Conservation (phyloP, 495 filamentous ascomycete genomes). For the Neurospora cerealis region DNA sequence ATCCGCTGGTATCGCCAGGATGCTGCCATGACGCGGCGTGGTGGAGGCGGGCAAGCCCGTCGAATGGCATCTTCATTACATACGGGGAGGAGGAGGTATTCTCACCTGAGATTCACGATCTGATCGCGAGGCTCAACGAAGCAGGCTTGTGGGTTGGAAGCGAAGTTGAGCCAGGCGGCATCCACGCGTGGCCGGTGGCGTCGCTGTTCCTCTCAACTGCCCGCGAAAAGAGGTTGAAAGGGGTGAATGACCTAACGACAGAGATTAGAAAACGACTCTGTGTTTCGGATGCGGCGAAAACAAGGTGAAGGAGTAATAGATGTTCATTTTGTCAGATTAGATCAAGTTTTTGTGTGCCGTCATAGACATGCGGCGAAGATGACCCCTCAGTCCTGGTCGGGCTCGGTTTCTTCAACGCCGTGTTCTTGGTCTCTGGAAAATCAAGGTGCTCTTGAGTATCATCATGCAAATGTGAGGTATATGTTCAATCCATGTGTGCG, state of each 20-base stretch:
- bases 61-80: constrained; percentile 48
- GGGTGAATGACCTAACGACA: constrained; percentile 44
- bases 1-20: constrained; percentile 57
- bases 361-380: constrained; percentile 38
- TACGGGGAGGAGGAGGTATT: constrained; percentile 67
- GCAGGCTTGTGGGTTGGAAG: constrained; percentile 37
- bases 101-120: constrained; percentile 46
- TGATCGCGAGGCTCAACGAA: constrained; percentile 38
- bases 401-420: constrained; percentile 34
- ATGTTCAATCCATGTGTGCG: neutral
- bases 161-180: constrained; percentile 46
- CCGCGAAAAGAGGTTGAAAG: constrained; percentile 43
- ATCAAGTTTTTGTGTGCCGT: constrained; percentile 41
- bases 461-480: constrained; percentile 23
- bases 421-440: constrained; percentile 30
- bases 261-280: constrained; percentile 32
- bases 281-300: neutral
- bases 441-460: constrained; percentile 30
- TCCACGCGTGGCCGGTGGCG: constrained; percentile 75
- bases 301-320: neutral
- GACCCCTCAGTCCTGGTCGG: constrained; percentile 29
- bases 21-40: constrained; percentile 48
- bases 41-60: constrained; percentile 54
- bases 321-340: constrained; percentile 37
- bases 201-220: constrained; percentile 53